Base-by-base conservation (phyloP, 495 filamentous ascomycete species). In the Trichocladium antarcticum region DNA sequence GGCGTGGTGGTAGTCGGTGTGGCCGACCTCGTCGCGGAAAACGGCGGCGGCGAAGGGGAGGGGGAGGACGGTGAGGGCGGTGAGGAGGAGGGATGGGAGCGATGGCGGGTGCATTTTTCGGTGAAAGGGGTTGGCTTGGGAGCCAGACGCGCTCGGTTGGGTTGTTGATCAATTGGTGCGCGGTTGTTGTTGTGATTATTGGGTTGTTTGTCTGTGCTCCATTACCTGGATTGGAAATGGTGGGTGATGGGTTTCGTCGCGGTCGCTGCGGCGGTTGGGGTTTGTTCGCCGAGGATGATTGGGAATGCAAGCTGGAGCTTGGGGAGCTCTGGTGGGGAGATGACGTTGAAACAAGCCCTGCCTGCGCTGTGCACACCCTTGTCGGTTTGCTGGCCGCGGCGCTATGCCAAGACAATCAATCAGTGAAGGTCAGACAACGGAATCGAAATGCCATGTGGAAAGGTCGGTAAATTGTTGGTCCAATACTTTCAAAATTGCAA, bases 1-100 rank as follows among this genome's bases (percentile, higher is more conserved):
- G 44, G 84, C 79, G 69, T 90, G 81, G 68, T 97, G 93, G 74
- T 85, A 97, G 69, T 99, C 92, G 63, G 88, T 77, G 60, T 86
- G 78, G 70, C 82, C 86, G 59, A 94, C 88, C 61, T 97, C 92
- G 59, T 99, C 92, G 42, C 76, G 71, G 70, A 84, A 95, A 53
- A 97, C 82, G 57, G 87, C 89, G 53, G 61, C 53, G 17, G 73
- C 67, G 54, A 68, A 51, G 50, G 66, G 58, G 41, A 66, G 52
- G 38, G 31, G 31, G 31, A 32, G 31, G 9, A 10, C 11, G 9
- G 31, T 32, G 9, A 62, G 62, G 50, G 68, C 57, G 41, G 66
- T 57, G 45, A 69, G 54, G 37, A 59, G 36, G 21, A n/a, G 14
- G 47, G 17, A 3, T 16, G 8, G 17, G 2, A 11, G 27, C 17